phyloP scores from a whole-genome alignment of 345 rosid genomes.

The Lenwebbia sp. region DNA sequence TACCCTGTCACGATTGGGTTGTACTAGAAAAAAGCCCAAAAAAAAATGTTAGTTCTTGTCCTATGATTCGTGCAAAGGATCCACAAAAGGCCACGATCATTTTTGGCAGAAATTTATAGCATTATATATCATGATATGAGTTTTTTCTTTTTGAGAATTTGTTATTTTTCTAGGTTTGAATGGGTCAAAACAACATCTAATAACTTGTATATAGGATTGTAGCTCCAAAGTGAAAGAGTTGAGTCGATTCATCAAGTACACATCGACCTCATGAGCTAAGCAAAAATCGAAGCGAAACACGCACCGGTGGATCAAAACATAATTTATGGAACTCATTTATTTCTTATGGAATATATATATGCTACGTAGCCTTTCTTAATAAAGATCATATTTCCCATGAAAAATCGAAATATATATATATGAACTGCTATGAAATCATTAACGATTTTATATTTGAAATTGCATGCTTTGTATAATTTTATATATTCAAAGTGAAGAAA shows the following conservation, averaged over 20 bases:
- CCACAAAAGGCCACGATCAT: background rate
- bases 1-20: background rate
- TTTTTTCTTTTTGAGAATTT: background rate
- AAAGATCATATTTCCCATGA: too few species aligned
- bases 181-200: background rate
- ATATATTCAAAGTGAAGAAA: too few species aligned
- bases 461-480: too few species aligned
- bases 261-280: background rate
- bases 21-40: background rate
- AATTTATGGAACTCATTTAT: background rate
- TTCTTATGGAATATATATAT: too few species aligned
- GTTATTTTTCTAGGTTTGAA: background rate
- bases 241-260: background rate
- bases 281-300: background rate
- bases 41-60: background rate
- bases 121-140: background rate
- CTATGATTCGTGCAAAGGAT: background rate
- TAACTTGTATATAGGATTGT: background rate
- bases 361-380: too few species aligned
- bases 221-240: background rate
- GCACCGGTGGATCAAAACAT: background rate
- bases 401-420: too few species aligned
- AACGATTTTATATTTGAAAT: too few species aligned
- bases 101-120: background rate
- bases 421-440: too few species aligned